A percentile compares a stretch with the other conserved stretches of the same genome.
Evolutionary conservation across 371 early-diverging fungal species (phyloP).

Genomic region (Batkoa obscura): DNA sequence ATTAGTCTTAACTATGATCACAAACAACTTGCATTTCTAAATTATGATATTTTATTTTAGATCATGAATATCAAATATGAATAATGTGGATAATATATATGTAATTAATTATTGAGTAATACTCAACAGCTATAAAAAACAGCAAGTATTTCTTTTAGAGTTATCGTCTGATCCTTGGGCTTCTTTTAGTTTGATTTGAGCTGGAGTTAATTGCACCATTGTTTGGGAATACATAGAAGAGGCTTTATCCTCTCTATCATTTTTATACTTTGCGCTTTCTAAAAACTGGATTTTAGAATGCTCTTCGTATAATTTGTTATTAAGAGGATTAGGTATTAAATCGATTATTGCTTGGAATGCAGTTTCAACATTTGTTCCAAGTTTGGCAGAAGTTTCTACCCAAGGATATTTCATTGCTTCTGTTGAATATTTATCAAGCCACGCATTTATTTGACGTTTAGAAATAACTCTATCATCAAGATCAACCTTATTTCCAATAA

Average conservation of each 20-base stretch:
- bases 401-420: slow-evolving; percentile 37
- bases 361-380: slow-evolving; percentile 71
- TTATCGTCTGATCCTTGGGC: background rate
- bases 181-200: background rate
- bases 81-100: no score
- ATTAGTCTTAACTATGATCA: no score
- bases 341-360: background rate
- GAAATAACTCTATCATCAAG: slow-evolving; percentile 64
- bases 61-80: no score
- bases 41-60: no score
- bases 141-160: background rate
- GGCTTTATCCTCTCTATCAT: background rate
- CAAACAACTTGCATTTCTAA: no score
- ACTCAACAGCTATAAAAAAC: background rate
- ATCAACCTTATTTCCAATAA: slow-evolving; percentile 93
- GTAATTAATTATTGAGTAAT: no score
- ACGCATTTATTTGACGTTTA: slow-evolving; percentile 13
- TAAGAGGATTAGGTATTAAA: background rate
- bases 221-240: background rate
- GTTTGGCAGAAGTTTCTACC: slow-evolving; percentile 87
- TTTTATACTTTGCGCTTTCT: no score
- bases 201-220: background rate
- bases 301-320: no score
- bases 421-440: background rate
- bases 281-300: no score